Evolutionary conservation across 768 basidiomycete genomes (phyloP).

Genomic region (Russula compacta): DNA sequence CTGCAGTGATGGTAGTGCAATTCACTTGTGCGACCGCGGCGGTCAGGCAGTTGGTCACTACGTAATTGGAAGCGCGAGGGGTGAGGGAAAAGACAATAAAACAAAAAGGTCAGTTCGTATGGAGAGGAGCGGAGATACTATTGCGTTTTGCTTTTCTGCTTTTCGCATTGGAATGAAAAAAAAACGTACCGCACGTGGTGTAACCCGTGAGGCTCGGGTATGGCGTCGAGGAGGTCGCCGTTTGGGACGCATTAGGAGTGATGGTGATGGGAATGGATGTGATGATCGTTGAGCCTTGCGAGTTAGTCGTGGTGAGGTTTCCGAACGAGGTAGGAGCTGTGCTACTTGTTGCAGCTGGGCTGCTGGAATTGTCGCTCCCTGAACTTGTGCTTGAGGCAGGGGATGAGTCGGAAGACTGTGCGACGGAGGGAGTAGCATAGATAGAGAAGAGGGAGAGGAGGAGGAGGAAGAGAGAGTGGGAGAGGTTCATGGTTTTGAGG

Average conservation of each 20-base stretch:
- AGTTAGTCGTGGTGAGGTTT: constrained; percentile 14
- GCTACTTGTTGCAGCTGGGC: not conserved
- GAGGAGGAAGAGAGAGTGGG: not conserved
- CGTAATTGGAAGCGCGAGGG: not conserved
- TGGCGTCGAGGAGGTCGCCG: constrained; percentile 4
- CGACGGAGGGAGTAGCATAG: not conserved
- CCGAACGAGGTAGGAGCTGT: not conserved
- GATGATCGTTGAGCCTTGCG: constrained; percentile 14
- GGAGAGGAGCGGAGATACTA: not conserved
- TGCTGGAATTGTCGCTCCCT: not conserved
- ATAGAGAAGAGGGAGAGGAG: not conserved
- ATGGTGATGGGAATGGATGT: constrained; percentile 18
- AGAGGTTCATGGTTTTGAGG: not conserved
- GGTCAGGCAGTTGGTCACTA: constrained; percentile 40
- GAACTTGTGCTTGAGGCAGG: not conserved
- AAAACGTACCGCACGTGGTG: constrained; percentile 13
- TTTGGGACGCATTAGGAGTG: not conserved
- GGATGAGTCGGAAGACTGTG: not conserved
- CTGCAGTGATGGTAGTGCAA: constrained; percentile 38
- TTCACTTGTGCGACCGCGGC: constrained; percentile 31
- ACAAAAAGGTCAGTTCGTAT: not conserved
- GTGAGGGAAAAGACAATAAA: too few relatives aligned
- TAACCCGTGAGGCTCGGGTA: constrained; percentile 12
- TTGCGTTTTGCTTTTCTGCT: not conserved
- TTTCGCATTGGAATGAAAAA: not conserved